These are phyloP conservation scores for Gastrolobium bilobum DNA, from an alignment of 306 rosid genomes.

Conservation along the genomic window DNA sequence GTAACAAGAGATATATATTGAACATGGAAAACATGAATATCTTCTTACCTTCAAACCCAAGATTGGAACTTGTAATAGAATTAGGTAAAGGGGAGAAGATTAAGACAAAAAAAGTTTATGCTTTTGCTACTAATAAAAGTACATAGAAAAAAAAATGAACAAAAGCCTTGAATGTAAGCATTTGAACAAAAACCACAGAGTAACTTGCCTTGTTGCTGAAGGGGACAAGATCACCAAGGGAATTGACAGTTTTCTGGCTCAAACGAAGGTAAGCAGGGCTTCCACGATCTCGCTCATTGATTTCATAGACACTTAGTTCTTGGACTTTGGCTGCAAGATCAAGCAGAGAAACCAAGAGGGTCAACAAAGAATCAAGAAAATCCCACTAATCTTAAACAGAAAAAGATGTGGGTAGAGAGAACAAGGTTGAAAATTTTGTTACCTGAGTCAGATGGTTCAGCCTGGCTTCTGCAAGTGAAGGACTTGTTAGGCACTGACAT, in stretches of 20 bases:
- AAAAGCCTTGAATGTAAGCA: not conserved
- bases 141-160: not conserved
- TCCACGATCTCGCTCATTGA: constrained; percentile 77
- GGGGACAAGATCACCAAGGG: constrained; percentile 82
- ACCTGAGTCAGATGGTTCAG: constrained; percentile 49
- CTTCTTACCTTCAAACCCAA: not conserved
- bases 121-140: not conserved
- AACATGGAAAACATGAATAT: too few species aligned
- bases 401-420: not conserved
- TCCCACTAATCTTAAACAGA: not conserved
- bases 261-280: constrained; percentile 75
- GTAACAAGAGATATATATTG: too few species aligned
- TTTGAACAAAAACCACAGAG: not conserved
- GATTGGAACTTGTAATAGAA: not conserved
- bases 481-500: constrained; percentile 43
- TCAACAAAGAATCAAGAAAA: constrained; percentile 32
- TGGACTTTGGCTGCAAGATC: constrained; percentile 65
- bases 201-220: constrained; percentile 71
- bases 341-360: constrained; percentile 45
- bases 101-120: not conserved
- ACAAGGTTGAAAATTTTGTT: not conserved
- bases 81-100: not conserved
- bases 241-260: constrained; percentile 69
- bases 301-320: constrained; percentile 71
- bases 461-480: constrained; percentile 62